These are phyloP conservation scores for Oryza glaberrima DNA, from an alignment of 176 grass and related monocot genomes.

Conservation along the genomic window DNA sequence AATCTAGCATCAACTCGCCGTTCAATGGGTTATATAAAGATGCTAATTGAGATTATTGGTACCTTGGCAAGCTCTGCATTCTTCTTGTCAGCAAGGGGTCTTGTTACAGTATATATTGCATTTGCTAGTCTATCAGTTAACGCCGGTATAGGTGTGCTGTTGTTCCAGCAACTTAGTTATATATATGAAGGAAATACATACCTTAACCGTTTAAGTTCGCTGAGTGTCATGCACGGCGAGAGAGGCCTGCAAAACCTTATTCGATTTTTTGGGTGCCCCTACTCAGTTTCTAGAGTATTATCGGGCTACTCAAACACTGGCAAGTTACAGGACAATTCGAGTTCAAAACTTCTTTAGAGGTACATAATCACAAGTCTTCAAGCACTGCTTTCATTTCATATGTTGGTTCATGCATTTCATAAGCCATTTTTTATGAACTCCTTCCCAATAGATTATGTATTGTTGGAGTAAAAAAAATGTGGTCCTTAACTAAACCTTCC, in stretches of 20 bases:
- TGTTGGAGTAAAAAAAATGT: not conserved
- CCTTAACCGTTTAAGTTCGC: constrained; percentile 62
- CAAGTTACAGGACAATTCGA: constrained; percentile 74
- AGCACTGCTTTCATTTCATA: not conserved
- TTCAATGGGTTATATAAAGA: constrained; percentile 43
- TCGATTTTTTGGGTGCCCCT: constrained; percentile 82
- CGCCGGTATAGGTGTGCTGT: constrained; percentile 72
- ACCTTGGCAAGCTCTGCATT: constrained; percentile 63
- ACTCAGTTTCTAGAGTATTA: constrained; percentile 63
- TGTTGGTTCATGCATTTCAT: not conserved
- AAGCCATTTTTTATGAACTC: not conserved
- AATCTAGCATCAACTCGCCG: constrained; percentile 40
- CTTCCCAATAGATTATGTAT: not conserved
- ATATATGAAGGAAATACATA: constrained; percentile 93
- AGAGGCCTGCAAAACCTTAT: constrained; percentile 79
- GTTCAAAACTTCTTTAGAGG: constrained; percentile 67
- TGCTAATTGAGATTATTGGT: constrained; percentile 55
- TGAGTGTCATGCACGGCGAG: constrained; percentile 55
- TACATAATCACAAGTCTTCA: constrained; percentile 25
- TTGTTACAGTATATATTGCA: constrained; percentile 84
- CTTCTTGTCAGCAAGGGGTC: constrained; percentile 83
- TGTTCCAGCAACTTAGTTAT: constrained; percentile 92
- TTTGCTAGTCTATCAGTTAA: constrained; percentile 89
- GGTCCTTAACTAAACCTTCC: not conserved
- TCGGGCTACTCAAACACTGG: constrained; percentile 50